Base-by-base conservation (phyloP, 495 filamentous ascomycete genomes). In the Xylaria flabelliformis region DNA sequence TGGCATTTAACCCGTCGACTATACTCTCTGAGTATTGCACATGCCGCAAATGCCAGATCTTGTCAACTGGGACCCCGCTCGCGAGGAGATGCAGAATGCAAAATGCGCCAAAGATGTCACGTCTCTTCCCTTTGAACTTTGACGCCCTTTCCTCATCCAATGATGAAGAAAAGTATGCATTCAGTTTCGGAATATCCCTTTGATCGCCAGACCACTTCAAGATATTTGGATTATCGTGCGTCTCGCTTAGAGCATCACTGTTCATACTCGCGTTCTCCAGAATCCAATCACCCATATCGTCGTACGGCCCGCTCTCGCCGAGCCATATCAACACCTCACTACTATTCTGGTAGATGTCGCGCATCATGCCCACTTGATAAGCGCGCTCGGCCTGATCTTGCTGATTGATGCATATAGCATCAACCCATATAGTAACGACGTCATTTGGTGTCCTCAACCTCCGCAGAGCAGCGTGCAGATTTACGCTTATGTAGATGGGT, bases 381-480 rank as follows among this genome's bases (percentile, higher is more conserved):
- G 62, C 51, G 67, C 72, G 72, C 63, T 78, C 76, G 10, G 63
- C 62, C 4, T 64, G 21, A 58, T 78, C 67, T 26, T 62, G 56
- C 55, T 77, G 75, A 55, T 77, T 74, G 50, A 77, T 77, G 65
- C 76, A 77, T 19, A 77, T 42, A 10, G 74, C 64, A 66, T 77
- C 76, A 17, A 76, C 67, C 76, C 76, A 77, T 10, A 76, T 15
- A 1, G 15, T 63, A 12, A 73, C 51, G 15, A n/a, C 26, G 2
- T n/a, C 65, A 34, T 71, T 19, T 1, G 58, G 26, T 1, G 19
- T 7, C 36, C 71, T 34, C 21, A 77, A 55, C 42, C 62, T 66
- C n/a, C 71, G 39, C 34, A 77, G 71, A 15, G 74, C 74, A 58
- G 51, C 32, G 29, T 73, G 58, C 15, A 77, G 66, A 39, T 77